Evolutionary conservation across 2,329 filamentous ascomycete genomes (phyloP).

Genomic region (Nigrospora osmanthi): DNA sequence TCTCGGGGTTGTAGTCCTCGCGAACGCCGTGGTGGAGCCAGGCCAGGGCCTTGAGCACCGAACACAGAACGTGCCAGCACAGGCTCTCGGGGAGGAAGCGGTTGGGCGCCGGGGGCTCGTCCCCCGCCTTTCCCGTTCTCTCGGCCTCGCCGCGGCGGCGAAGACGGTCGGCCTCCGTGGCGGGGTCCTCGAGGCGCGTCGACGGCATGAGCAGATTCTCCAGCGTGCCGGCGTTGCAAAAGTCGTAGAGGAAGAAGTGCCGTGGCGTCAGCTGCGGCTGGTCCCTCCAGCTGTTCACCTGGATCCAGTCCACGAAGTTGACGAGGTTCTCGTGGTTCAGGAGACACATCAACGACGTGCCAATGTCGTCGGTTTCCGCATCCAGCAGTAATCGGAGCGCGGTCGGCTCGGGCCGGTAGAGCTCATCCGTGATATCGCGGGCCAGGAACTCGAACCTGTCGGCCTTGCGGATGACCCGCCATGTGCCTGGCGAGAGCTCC

Average conservation of each 20-base stretch:
- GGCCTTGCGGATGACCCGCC: conserved; percentile 16
- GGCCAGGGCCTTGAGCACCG: conserved; percentile 37
- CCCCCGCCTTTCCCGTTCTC: conserved; percentile 13
- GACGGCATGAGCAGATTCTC: conserved; percentile 26
- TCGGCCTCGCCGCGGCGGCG: conserved; percentile 3
- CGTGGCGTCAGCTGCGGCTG: neutral
- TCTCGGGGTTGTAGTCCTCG: conserved; percentile 9
- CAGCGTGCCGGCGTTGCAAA: conserved; percentile 43
- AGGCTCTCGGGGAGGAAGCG: conserved; percentile 41
- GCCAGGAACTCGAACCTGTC: conserved; percentile 19
- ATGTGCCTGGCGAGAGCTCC: conserved; percentile 16
- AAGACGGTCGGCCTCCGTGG: neutral
- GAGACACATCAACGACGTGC: conserved; percentile 22
- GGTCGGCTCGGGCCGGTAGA: conserved; percentile 6
- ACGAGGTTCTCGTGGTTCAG: conserved; percentile 44
- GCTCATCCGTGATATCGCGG: conserved; percentile 15
- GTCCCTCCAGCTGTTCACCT: conserved; percentile 7
- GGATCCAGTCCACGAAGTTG: conserved; percentile 30
- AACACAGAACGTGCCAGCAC: conserved; percentile 47
- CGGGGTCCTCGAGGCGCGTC: neutral
- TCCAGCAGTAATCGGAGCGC: conserved; percentile 7
- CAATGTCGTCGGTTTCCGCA: conserved; percentile 12
- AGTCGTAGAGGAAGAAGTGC: conserved; percentile 39
- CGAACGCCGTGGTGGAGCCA: conserved; percentile 44
- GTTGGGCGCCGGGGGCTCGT: conserved; percentile 7